Conservation (phyloP, 345 rosid genomes). For the Hypericum androsaemum region DNA sequence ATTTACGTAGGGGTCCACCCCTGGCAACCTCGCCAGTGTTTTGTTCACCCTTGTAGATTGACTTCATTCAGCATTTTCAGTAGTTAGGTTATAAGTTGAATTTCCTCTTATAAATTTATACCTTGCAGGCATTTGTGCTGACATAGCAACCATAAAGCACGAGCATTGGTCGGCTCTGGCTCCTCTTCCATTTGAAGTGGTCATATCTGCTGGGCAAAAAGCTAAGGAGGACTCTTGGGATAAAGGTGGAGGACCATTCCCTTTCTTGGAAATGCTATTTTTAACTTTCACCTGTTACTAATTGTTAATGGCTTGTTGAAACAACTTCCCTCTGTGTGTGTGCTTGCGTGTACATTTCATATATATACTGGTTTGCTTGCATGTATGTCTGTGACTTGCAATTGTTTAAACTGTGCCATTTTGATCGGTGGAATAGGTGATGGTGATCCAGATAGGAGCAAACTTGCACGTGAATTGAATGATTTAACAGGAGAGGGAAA, state of each 20-base stretch:
- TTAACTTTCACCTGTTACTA: too few species aligned
- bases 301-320: too few species aligned
- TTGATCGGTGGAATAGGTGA: constrained; percentile 34
- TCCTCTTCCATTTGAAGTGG: constrained; percentile 95
- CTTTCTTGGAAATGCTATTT: too few species aligned
- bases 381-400: neutral
- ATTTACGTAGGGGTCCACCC: too few species aligned
- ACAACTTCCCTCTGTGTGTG: neutral
- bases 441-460: constrained; percentile 43
- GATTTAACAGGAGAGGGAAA: constrained; percentile 93
- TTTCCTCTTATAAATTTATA: constrained; percentile 13
- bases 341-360: constrained; percentile 2
- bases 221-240: constrained; percentile 68
- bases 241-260: constrained; percentile 17
- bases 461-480: constrained; percentile 47
- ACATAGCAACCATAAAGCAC: constrained; percentile 68
- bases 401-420: constrained; percentile 6
- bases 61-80: too few species aligned
- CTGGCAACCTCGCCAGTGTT: too few species aligned
- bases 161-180: constrained; percentile 94
- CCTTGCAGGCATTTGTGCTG: constrained; percentile 69
- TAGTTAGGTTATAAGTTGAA: neutral
- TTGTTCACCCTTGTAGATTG: too few species aligned
- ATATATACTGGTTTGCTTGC: neutral
- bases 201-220: constrained; percentile 91